phyloP scores from a whole-genome alignment of 192 early-diverging fungal genomes.

The Rhizoclosmatium globosum region DNA sequence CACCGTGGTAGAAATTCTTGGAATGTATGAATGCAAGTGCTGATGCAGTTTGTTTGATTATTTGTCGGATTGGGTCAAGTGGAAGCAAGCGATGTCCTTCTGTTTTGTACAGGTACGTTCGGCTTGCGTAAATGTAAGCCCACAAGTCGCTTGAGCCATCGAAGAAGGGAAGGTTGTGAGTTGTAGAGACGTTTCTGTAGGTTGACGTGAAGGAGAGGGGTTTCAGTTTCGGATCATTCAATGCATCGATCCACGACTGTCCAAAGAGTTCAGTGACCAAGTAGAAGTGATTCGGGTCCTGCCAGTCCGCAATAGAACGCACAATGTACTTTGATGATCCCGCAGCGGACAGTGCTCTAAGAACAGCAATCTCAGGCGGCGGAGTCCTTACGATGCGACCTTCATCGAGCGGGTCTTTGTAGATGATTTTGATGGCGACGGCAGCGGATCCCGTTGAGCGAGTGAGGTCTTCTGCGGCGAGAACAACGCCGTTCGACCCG shows the following conservation, averaged over 20 bases:
- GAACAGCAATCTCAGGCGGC: background rate
- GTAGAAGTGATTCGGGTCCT: constrained; percentile 34
- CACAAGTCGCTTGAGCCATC: constrained; percentile 24
- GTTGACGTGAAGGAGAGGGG: background rate
- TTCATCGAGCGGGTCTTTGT: background rate
- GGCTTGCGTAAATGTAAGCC: background rate
- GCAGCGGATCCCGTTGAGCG: background rate
- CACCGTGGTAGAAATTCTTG: constrained; percentile 18
- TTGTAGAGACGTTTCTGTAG: background rate
- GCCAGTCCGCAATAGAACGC: background rate
- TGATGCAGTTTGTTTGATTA: background rate
- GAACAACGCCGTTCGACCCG: constrained; percentile 38
- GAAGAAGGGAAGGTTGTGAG: background rate
- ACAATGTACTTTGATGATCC: background rate
- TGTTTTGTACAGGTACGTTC: background rate
- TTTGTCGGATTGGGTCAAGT: background rate
- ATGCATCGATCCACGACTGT: background rate
- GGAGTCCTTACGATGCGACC: background rate
- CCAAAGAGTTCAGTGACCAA: constrained; percentile 34
- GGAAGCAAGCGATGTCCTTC: background rate
- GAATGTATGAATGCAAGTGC: background rate
- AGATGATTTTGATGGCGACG: constrained; percentile 42
- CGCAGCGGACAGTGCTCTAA: background rate
- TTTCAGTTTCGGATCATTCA: background rate
- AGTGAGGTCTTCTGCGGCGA: background rate